Evolutionary conservation across 2,329 filamentous ascomycete genomes (phyloP), one percentile per base, ranked within the genome.

Genomic region (Dactylellina cionopaga): DNA sequence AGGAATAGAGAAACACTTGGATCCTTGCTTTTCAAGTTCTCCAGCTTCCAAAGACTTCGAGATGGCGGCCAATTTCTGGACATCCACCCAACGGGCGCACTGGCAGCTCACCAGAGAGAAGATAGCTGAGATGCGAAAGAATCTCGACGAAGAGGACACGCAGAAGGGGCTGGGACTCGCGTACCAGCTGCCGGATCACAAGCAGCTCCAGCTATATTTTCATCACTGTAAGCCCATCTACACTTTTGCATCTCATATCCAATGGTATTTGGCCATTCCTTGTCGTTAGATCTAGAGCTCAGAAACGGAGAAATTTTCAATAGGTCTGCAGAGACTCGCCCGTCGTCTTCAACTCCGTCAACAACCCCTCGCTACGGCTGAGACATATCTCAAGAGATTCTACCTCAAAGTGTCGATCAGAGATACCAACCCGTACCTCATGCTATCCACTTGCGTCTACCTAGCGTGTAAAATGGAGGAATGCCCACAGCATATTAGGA

Each of bases 401-500:
- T 98, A 96, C 81, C 88, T 88, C 46, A 92, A 90, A 77, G 90
- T 96, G 77, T 92, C 96, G 78, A 92, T 98, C 75, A 90, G 94
- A 65, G 88, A 90, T 74, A 96, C 93, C 49, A 99, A 98, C 77
- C 92, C 94, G 2, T 96, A 96, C 79, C 88, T 98, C 33, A 88
- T 98, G 68, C 86, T 96, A 75, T 90, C 92, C n/a, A 98, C 95
- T 0, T 91, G 94, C 3, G 86, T 98, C 72, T 99, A 99, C 80
- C 84, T 99, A 33, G 93, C 95, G 17, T 96, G 92, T 83, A 99
- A 99, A 82, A 96, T 96, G 88, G 95, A 99, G 80, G 95, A 99
- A 80, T 93, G 89, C 54, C 95, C 95, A 1, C 94, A 98, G 80
- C 95, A 99, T 80, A 98, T 99, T 77, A 88, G 95, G 27, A 86